Base-by-base conservation (phyloP, 1,139 yeast genomes). In the Kodamaea anthophila region DNA sequence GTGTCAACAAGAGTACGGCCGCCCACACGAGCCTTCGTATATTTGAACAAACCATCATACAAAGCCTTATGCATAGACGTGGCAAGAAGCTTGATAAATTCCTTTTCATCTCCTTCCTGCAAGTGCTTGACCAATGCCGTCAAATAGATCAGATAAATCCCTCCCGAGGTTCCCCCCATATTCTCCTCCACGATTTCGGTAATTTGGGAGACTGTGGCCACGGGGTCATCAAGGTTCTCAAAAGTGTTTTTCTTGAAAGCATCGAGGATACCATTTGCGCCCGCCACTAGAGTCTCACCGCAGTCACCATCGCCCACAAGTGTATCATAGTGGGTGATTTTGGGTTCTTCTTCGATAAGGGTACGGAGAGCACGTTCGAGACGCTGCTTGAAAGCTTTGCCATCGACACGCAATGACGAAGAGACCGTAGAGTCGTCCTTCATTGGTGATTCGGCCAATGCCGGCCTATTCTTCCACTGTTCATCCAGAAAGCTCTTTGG, bases 81-180 rank as follows among this genome's bases (percentile, higher is more conserved):
- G 3, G 55, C 49, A 27, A 62, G 38, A 1, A 54, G 40, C 23
- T 28, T 23, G 3, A 46, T 37, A 3, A 77, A 65, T 2, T 50
- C 29, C 22, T 49, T n/a, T n/a, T n/a, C n/a, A 39, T 13, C 26
- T 9, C 26, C 11, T 13, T 33, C 34, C 18, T 38, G 55, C 20
- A 66, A 42, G 28, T 57, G 40, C 35, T 60, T 59, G 4, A 54
- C 75, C 34, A 82, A 62, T 2, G 87, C 82, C 13, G 84, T 71
- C 39, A 88, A 66, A 56, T 65, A 85, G 34, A 88, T 88, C 3
- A 95, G 82, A 53, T 87, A 88, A 26, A 88, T 59, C 1, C 96
- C 97, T 32, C 97, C 97, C 2, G 94, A 84, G 0, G 97, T 88
- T 29, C 97, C 97, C 31, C 96, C 97, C 97, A 88, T 88, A 19